Evolutionary conservation across 257 asterid species (phyloP).

Genomic region (Solanum pinnatisectum): DNA sequence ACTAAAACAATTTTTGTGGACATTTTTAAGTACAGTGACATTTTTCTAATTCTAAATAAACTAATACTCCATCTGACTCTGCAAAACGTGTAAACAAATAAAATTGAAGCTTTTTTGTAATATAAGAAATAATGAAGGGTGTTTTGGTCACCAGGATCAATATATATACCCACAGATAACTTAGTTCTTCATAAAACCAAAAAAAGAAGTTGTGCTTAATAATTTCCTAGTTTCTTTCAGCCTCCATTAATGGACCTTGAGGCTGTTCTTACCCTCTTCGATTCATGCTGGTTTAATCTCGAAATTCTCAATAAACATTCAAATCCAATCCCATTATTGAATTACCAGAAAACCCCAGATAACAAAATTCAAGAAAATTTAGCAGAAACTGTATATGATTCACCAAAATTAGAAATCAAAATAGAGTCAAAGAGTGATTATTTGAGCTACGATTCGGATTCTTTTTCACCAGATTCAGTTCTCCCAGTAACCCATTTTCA

Average conservation of each 20-base stretch:
- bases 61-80: not conserved
- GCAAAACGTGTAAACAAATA: constrained; percentile 7
- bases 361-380: not conserved
- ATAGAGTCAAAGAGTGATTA: constrained; percentile 23
- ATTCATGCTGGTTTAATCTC: constrained; percentile 29
- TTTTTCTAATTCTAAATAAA: not conserved
- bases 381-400: not conserved
- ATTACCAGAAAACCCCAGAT: not conserved
- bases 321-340: not conserved
- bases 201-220: not conserved
- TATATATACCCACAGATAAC: not conserved
- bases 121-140: not conserved
- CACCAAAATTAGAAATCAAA: not conserved
- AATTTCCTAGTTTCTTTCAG: not conserved
- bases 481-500: not conserved
- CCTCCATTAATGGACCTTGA: constrained; percentile 29
- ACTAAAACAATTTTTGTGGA: not conserved
- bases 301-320: constrained; percentile 9
- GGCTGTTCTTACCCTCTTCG: constrained; percentile 24
- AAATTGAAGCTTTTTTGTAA: constrained; percentile 12
- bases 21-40: not conserved
- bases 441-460: constrained; percentile 3
- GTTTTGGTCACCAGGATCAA: not conserved
- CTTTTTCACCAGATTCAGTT: constrained; percentile 26
- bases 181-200: not conserved